Evolutionary conservation across 257 asterid species (phyloP), one percentile per base, ranked within the genome.

Genomic region (Salvia rosmarinus): DNA sequence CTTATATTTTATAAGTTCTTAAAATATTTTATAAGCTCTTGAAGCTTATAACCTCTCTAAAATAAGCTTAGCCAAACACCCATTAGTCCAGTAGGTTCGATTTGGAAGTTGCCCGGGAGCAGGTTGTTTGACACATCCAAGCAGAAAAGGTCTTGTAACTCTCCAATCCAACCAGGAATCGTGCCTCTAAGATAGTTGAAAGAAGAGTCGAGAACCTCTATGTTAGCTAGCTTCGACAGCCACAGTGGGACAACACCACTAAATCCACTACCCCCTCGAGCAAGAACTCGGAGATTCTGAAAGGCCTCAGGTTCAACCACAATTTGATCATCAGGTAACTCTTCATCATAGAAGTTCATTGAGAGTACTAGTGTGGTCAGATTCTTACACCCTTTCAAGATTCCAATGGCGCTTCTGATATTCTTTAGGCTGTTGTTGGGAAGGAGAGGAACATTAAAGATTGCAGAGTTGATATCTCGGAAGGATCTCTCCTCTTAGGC

Each of bases 371-470:
- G 52, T 2, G 89, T 82, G 71, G 75, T 83, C 66, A 89, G 90
- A 68, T 84, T 86, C 80, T 80, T 83, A 72, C 98, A 92, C 4
- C 82, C 85, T 61, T 66, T 72, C 13, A 92, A 75, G 77, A 82
- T 81, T 32, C 73, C 75, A 1, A 88, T 50, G 57, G 98, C 96
- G 64, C 84, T 79, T 3, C 84, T 70, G 74, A 91, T 59, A 65
- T 91, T 88, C 65, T 79, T 83, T 28, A 91, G 78, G 81, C 81
- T 83, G 83, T 91, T 91, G 63, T 88, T 88, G 20, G 98, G 85
- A 40, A 91, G 14, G 96, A 89, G 35, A 92, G 86, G 77, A 89
- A 89, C 2, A 89, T 76, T 74, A 92, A 79, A 34, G 88, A 78
- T 56, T 78, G 90, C 44, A 92, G 51, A 4, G 86, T 78, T 55